Evolutionary conservation across 768 basidiomycete species (phyloP).

Genomic region (Rhizopogon salebrosus): DNA sequence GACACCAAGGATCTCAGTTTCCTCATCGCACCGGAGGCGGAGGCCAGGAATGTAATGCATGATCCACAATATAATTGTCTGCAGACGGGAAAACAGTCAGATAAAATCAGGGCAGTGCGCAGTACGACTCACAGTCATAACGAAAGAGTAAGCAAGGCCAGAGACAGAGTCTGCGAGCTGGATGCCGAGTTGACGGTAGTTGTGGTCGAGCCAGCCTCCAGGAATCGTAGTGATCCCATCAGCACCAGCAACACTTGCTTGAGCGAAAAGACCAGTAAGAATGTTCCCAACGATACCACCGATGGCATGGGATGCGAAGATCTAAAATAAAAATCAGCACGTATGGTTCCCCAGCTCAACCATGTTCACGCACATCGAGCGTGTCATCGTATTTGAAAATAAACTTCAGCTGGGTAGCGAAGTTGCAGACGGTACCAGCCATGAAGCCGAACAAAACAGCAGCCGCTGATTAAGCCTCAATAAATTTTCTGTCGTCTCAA

Average conservation of each 20-base stretch:
- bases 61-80: constrained; percentile 80
- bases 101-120: background rate
- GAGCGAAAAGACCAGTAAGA: constrained; percentile 85
- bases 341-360: background rate
- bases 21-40: constrained; percentile 60
- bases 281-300: constrained; percentile 81
- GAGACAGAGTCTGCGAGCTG: constrained; percentile 75
- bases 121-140: constrained; percentile 55
- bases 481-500: background rate
- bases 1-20: constrained; percentile 75
- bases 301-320: constrained; percentile 81
- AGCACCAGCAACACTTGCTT: constrained; percentile 69
- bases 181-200: constrained; percentile 79
- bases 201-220: constrained; percentile 87
- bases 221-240: constrained; percentile 64
- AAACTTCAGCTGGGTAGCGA: constrained; percentile 94
- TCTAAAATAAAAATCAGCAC: constrained; percentile 37
- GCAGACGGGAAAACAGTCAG: background rate
- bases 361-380: constrained; percentile 53
- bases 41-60: constrained; percentile 87
- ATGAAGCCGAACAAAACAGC: constrained; percentile 82
- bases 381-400: constrained; percentile 71
- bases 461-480: constrained; percentile 45
- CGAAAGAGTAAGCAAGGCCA: constrained; percentile 67
- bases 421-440: constrained; percentile 84